Percentiles rank a stretch among this genome's conserved stretches.
Evolutionary conservation across 495 filamentous ascomycete species (phyloP).

Genomic region (Xylaria venustula): DNA sequence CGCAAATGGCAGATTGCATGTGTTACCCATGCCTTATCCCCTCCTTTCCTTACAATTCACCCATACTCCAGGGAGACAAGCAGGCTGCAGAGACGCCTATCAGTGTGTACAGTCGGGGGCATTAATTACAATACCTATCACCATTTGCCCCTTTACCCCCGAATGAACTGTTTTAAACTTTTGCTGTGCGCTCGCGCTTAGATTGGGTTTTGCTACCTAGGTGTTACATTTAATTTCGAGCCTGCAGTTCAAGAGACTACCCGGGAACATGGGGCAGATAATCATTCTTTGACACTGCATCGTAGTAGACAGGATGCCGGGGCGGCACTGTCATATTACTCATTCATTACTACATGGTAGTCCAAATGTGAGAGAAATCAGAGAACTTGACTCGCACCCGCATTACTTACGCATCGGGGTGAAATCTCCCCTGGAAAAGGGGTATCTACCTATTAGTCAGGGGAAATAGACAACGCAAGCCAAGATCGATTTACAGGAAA

Average conservation of each 20-base stretch:
- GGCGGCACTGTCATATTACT: not conserved
- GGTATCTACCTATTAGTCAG: not conserved
- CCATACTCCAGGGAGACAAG: not conserved
- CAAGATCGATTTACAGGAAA: slow-evolving; percentile 3
- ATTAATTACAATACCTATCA: not conserved
- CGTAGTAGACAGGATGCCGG: not conserved
- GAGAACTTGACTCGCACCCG: not conserved
- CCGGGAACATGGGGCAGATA: slow-evolving; percentile 3
- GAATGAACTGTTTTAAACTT: not conserved
- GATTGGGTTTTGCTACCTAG: not conserved
- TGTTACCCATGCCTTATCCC: slow-evolving; percentile 9
- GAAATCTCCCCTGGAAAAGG: not conserved
- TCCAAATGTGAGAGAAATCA: not conserved
- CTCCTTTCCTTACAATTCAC: not conserved
- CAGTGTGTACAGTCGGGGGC: not conserved
- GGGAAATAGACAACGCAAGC: not conserved
- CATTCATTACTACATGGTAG: not conserved
- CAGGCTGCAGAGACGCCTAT: slow-evolving; percentile 2
- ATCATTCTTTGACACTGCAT: not conserved
- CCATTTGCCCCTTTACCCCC: slow-evolving; percentile 13
- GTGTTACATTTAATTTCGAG: slow-evolving; percentile 10
- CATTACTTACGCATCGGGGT: not conserved
- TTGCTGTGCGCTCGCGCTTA: not conserved
- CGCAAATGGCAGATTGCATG: slow-evolving; percentile 17
- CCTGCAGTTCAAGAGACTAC: not conserved